Evolutionary conservation across 805 yeast genomes (phyloP).

Genomic region (Hanseniaspora guilliermondii): DNA sequence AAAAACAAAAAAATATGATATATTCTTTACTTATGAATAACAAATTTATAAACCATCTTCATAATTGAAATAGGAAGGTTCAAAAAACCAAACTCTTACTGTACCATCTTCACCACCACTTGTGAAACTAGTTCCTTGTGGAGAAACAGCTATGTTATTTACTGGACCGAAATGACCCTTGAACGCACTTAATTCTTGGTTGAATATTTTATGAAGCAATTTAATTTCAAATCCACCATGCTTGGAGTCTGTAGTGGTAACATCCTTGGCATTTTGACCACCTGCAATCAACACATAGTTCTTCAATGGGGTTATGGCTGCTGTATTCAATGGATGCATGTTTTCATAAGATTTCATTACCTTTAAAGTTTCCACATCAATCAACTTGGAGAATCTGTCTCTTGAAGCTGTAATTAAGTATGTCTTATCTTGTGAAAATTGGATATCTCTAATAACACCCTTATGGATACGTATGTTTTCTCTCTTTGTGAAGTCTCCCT

Average conservation of each 20-base stretch:
- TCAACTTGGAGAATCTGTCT: slow-evolving; percentile 70
- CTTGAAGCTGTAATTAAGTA: slow-evolving; percentile 88
- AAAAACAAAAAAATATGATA: too few relatives aligned
- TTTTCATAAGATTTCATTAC: slow-evolving; percentile 64
- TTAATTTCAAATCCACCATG: slow-evolving; percentile 97
- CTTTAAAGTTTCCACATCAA: slow-evolving; percentile 65
- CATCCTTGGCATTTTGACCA: slow-evolving; percentile 98
- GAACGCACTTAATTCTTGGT: slow-evolving; percentile 92
- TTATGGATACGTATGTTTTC: slow-evolving; percentile 57
- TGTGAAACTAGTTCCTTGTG: slow-evolving; percentile 85
- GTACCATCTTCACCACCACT: slow-evolving; percentile 98
- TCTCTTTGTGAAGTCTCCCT: slow-evolving; percentile 40
- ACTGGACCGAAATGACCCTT: slow-evolving; percentile 99
- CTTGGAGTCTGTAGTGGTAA: slow-evolving; percentile 85
- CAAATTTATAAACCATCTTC: slow-evolving; percentile 43
- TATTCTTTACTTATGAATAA: too few relatives aligned
- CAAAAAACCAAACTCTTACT: slow-evolving; percentile 86
- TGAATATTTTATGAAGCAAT: slow-evolving; percentile 86
- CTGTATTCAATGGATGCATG: slow-evolving; percentile 91
- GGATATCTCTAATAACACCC: slow-evolving; percentile 71
- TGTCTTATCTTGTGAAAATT: slow-evolving; percentile 72
- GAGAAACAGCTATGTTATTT: slow-evolving; percentile 85
- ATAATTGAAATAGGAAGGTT: slow-evolving; percentile 84
- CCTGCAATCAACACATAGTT: slow-evolving; percentile 92
- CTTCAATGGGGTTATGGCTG: slow-evolving; percentile 85